Conservation (phyloP, 306 rosid species). For the Acacia acuminata region DNA sequence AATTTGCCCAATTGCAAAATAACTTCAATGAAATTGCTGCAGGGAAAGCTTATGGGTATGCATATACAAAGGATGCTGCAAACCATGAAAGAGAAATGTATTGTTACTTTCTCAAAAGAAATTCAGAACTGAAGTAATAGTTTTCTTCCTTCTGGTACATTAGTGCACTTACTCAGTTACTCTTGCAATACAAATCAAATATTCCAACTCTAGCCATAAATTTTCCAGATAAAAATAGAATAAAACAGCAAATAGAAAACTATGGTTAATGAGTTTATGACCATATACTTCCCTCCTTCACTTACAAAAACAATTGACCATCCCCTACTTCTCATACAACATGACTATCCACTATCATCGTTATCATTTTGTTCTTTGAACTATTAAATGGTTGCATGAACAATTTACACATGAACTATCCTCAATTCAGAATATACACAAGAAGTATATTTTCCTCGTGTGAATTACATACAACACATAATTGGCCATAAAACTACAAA, state of each 20-base stretch:
- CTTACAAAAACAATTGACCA: constrained; percentile 43
- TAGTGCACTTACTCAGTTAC: not conserved
- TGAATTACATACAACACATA: constrained; percentile 60
- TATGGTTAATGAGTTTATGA: no score
- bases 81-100: constrained; percentile 27
- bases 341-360: constrained; percentile 42
- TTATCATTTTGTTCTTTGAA: no score
- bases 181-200: not conserved
- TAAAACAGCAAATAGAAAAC: no score
- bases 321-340: constrained; percentile 50
- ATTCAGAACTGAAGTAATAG: constrained; percentile 30
- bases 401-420: no score
- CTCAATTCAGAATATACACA: no score
- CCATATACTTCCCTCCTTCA: no score
- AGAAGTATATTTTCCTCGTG: no score
- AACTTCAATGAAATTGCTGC: constrained; percentile 17
- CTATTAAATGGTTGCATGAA: no score
- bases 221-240: no score
- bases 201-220: constrained; percentile 26
- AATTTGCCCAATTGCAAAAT: constrained; percentile 26
- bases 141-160: not conserved
- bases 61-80: constrained; percentile 14
- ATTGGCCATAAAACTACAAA: constrained; percentile 55
- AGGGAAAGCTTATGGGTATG: constrained; percentile 2
- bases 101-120: not conserved